Percentiles rank a stretch among this genome's conserved stretches.
Conservation (phyloP, 2,329 filamentous ascomycete species). For the Cladobotryum mycophilum region DNA sequence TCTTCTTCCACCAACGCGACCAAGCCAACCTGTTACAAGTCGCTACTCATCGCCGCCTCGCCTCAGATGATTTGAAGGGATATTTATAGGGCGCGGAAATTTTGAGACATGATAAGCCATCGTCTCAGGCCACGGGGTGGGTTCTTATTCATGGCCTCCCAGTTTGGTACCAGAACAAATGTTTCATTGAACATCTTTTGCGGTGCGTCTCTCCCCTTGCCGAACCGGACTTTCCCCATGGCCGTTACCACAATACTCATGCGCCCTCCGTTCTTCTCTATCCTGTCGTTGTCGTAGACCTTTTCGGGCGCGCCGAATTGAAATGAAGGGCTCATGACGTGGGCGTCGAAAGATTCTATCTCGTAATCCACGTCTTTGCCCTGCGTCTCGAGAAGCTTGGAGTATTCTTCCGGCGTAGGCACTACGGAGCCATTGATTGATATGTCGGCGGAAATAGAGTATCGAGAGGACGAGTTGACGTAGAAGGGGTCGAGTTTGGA, state of each 20-base stretch:
- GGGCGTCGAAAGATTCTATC: constrained; percentile 68
- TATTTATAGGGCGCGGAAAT: constrained; percentile 52
- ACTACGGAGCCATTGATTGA: constrained; percentile 71
- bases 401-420: constrained; percentile 56
- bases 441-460: constrained; percentile 58
- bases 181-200: constrained; percentile 71
- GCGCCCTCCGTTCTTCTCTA: constrained; percentile 46
- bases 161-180: constrained; percentile 74
- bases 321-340: constrained; percentile 68
- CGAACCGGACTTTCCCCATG: constrained; percentile 65
- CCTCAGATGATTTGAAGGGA: no score
- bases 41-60: no score
- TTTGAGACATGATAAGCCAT: constrained; percentile 67
- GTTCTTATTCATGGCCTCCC: constrained; percentile 50
- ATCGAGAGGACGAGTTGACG: constrained; percentile 49
- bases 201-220: constrained; percentile 54
- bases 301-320: constrained; percentile 48
- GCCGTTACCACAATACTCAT: constrained; percentile 69
- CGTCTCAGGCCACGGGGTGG: constrained; percentile 47
- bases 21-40: no score
- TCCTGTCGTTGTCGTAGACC: constrained; percentile 34
- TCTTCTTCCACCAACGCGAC: no score
- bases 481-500: constrained; percentile 63
- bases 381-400: constrained; percentile 61
- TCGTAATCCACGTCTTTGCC: constrained; percentile 58